phyloP scores from a whole-genome alignment of 75 land plant species.

The Picea glauca region DNA sequence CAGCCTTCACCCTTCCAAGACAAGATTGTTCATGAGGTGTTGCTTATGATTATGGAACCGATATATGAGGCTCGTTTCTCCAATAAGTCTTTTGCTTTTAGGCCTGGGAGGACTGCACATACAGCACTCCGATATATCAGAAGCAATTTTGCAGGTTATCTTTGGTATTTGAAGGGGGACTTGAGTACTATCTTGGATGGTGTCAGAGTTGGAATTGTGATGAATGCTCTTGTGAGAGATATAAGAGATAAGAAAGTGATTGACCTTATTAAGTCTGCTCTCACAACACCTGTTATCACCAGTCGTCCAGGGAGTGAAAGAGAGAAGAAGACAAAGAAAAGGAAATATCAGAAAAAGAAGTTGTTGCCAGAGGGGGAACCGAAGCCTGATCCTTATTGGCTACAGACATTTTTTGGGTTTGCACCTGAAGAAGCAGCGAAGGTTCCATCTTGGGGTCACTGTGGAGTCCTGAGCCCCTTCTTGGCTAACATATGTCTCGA shows the following conservation, averaged over 20 bases:
- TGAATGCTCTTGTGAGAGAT: conserved; percentile 53
- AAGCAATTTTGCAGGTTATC: conserved; percentile 66
- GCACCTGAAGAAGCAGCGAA: conserved; percentile 72
- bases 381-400: conserved; percentile 85
- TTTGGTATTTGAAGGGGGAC: conserved; percentile 74
- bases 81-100: conserved; percentile 61
- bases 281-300: conserved; percentile 62
- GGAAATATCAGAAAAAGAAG: conserved; percentile 73
- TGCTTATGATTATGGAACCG: conserved; percentile 82
- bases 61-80: conserved; percentile 73
- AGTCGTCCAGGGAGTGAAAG: conserved; percentile 16
- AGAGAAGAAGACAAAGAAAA: conserved; percentile 43
- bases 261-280: conserved; percentile 60
- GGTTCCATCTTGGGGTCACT: conserved; percentile 66
- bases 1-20: conserved; percentile 74
- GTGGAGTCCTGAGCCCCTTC: conserved; percentile 61
- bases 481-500: conserved; percentile 61
- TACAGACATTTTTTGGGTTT: conserved; percentile 69
- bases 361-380: conserved; percentile 72
- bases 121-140: conserved; percentile 62
- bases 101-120: conserved; percentile 82
- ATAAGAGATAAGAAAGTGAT: conserved; percentile 66
- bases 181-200: conserved; percentile 60
- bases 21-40: conserved; percentile 74
- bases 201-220: conserved; percentile 47